phyloP scores from a whole-genome alignment of 345 rosid species.

The Gossypium sturtianum region DNA sequence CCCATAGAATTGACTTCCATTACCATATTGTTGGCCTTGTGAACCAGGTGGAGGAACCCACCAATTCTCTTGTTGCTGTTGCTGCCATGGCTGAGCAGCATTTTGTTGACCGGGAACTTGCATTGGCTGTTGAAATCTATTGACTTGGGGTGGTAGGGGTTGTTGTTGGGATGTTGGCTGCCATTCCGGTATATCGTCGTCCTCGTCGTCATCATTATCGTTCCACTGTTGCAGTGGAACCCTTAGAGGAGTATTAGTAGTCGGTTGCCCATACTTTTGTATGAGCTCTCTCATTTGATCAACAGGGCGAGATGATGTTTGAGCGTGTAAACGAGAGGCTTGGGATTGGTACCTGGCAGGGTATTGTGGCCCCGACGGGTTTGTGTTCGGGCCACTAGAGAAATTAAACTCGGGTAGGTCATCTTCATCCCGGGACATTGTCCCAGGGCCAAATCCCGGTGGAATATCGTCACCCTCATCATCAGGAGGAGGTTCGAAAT shows the following conservation, averaged over 20 bases:
- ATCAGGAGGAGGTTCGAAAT: conserved; percentile 14
- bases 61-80: conserved; percentile 32
- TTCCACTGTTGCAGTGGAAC: conserved; percentile 44
- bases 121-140: conserved; percentile 14
- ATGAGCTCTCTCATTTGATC: conserved; percentile 77
- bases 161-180: conserved; percentile 34
- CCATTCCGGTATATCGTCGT: conserved; percentile 94
- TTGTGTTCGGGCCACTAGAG: conserved; percentile 27
- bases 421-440: conserved; percentile 58
- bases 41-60: conserved; percentile 17
- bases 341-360: conserved; percentile 6
- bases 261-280: conserved; percentile 71
- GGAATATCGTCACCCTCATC: conserved; percentile 55
- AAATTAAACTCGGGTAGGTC: conserved; percentile 89
- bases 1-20: conserved; percentile 24
- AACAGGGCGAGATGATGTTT: conserved; percentile 26
- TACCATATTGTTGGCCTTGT: conserved; percentile 7
- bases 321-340: conserved; percentile 16
- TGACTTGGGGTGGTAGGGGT: conserved; percentile 9
- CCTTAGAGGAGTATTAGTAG: conserved; percentile 1
- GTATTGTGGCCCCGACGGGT: background rate
- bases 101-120: conserved; percentile 16
- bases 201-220: conserved; percentile 62
- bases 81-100: conserved; percentile 20
- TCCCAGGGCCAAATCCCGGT: conserved; percentile 80